Evolutionary conservation across 768 basidiomycete species (phyloP), one percentile per base, ranked within the genome.

Genomic region (Tulasnella sp.): DNA sequence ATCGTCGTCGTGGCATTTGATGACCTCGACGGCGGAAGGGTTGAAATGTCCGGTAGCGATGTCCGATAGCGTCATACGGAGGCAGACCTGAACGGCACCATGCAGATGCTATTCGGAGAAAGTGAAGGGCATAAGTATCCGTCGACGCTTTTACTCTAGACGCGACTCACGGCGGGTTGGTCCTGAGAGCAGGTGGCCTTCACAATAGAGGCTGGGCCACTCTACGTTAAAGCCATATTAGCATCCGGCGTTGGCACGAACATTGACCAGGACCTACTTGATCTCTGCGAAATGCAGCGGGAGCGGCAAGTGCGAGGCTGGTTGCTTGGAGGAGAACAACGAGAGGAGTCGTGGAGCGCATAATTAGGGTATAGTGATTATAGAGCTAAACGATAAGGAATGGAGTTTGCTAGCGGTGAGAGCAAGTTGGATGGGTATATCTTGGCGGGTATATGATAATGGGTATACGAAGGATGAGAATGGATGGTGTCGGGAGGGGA

Each of bases 61-160:
- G 77, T 50, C 75, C 9, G 79, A 44, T 18, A 80, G n/a, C 37
- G 79, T 80, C 37, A 80, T 41, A 22, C 79, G 72, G n/a, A 76
- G 48, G 74, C 74, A 77, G 9, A 44, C 40, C 41, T 81, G 40
- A 41, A 60, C 54, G 42, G 81, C 76, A n/a, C 48, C 37, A 31
- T 48, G 77, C 14, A 60, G 16, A 41, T 78, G 20, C 77, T 78
- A 24, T 37, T 31, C 40, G 24, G 40, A 22, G 16, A 54, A 6
- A 3, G 77, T 12, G 42, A 16, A 60, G 31, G 3, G 20, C 37
- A 20, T 78, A 11, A 78, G 64, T 11, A 58, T 6, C 7, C 37
- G 60, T 12, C 24, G 41, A 7, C 24, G 37, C 42, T 11, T 54
- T 20, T 4, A 75, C 24, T 37, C 28, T 60, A 42, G 31, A 64